Base-by-base conservation (phyloP, 495 filamentous ascomycete genomes). In the Daldinia vernicosa region DNA sequence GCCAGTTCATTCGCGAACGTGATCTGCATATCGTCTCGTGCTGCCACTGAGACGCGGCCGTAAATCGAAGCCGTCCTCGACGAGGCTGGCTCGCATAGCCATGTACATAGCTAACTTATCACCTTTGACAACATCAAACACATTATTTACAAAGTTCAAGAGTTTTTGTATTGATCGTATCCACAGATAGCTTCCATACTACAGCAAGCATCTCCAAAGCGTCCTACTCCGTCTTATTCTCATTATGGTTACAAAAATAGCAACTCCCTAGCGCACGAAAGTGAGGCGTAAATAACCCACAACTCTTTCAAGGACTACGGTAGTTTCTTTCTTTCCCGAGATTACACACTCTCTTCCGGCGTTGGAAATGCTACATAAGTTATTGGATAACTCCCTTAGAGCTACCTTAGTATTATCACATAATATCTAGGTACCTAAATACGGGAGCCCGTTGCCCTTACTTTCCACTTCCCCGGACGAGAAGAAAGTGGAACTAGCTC, bases 1-100 rank as follows among this genome's bases (percentile, higher is more conserved):
- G 51, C 55, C 12, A 72, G 4, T 9, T 72, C 60, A n/a, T 30
- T 50, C 32, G 61, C 70, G 14, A 65, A 6, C 0, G 60, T 55
- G 2, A 27, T 0, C 9, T 15, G 1, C 11, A 40, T 14, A 5
- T n/a, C 2, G 32, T 39, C 3, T 40, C 32, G 15, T 37, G 51
- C 14, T 11, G 12, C 14, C 28, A 35, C n/a, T 19, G 6, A 19
- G 52, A 52, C 9, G 26, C 28, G 3, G 52, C 28, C 19, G 3
- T 30, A 1, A 2, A 33, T 30, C 52, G 24, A 9, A 54, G 6
- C 15, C n/a, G 52, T 45, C 40, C n/a, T 19, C 7, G 1, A 19
- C 17, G n/a, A 45, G 40, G 7, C 11, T 3, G 17, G 40, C 7
- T 22, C n/a, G n/a, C 7, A 45, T 22, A 2, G 40, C 8, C 0